These are phyloP conservation scores for Aspergillus bombycis DNA, from an alignment of 2,329 filamentous ascomycete species.

Conservation along the genomic window DNA sequence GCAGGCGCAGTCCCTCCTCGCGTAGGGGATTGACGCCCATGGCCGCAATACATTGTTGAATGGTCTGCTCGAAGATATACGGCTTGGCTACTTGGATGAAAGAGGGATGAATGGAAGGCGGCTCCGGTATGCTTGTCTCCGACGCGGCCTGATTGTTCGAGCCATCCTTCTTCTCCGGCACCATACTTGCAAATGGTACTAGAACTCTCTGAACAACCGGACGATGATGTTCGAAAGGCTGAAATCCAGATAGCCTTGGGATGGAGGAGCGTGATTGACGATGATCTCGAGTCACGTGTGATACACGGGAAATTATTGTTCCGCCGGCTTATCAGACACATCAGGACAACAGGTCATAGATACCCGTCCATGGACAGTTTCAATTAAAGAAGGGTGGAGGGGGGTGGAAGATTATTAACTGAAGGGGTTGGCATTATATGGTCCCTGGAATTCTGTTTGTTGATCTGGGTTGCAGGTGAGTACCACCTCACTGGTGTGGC, in stretches of 20 bases:
- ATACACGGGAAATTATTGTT: neutral
- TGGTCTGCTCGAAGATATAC: conserved; percentile 79
- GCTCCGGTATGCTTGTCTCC: conserved; percentile 23
- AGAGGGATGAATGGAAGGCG: conserved; percentile 61
- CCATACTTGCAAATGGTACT: conserved; percentile 21
- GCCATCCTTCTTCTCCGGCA: conserved; percentile 25
- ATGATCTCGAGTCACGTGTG: neutral
- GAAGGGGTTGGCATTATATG: no score
- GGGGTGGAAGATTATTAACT: no score
- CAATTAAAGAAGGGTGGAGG: no score
- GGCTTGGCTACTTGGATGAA: conserved; percentile 69
- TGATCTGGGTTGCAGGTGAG: neutral
- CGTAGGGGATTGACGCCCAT: conserved; percentile 74
- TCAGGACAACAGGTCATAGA: neutral
- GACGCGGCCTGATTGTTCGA: conserved; percentile 14
- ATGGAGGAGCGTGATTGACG: conserved; percentile 13
- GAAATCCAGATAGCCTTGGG: conserved; percentile 4
- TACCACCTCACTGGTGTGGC: neutral
- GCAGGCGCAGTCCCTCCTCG: conserved; percentile 78
- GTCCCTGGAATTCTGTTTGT: neutral
- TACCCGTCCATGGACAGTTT: neutral
- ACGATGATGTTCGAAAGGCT: conserved; percentile 3
- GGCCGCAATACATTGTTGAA: conserved; percentile 71
- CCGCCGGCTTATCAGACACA: neutral
- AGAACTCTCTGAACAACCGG: conserved; percentile 5